Evolutionary conservation across 345 rosid species (phyloP).

Genomic region (Acer saccharum): DNA sequence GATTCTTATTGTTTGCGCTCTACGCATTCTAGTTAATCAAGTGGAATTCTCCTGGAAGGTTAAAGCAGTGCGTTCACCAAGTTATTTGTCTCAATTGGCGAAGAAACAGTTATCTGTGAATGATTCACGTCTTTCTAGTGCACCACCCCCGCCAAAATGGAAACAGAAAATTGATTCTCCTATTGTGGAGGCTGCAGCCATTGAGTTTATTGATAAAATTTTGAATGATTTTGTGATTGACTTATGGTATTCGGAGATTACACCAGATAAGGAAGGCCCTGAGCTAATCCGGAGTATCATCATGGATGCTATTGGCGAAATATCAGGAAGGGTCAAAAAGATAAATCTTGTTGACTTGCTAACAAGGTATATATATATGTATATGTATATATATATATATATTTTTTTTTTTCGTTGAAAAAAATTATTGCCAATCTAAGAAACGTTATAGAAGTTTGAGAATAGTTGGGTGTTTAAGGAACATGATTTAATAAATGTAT

Average conservation of each 20-base stretch:
- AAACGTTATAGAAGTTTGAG: background rate
- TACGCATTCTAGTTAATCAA: constrained; percentile 56
- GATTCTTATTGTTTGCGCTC: constrained; percentile 48
- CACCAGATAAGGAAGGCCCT: constrained; percentile 87
- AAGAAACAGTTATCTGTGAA: constrained; percentile 77
- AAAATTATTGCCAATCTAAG: background rate
- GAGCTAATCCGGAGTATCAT: constrained; percentile 78
- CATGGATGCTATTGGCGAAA: constrained; percentile 90
- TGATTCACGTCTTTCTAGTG: constrained; percentile 68
- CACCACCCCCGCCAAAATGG: constrained; percentile 62
- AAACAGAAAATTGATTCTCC: constrained; percentile 88
- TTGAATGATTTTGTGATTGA: constrained; percentile 83
- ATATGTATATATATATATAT: constrained; percentile 28
- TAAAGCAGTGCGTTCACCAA: constrained; percentile 22
- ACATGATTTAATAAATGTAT: constrained; percentile 22
- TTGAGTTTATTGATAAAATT: constrained; percentile 74
- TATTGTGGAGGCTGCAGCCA: constrained; percentile 73
- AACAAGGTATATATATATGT: constrained; percentile 53
- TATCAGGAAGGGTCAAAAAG: constrained; percentile 79
- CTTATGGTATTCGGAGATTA: constrained; percentile 91
- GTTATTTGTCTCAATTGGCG: constrained; percentile 57
- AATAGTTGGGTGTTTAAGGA: constrained; percentile 9
- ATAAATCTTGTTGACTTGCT: constrained; percentile 84
- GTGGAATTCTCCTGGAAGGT: constrained; percentile 85
- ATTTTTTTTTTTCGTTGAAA: background rate